Evolutionary conservation across 2,329 filamentous ascomycete species (phyloP), one percentile per base, ranked within the genome.

Genomic region (Cytospora paraplurivora): DNA sequence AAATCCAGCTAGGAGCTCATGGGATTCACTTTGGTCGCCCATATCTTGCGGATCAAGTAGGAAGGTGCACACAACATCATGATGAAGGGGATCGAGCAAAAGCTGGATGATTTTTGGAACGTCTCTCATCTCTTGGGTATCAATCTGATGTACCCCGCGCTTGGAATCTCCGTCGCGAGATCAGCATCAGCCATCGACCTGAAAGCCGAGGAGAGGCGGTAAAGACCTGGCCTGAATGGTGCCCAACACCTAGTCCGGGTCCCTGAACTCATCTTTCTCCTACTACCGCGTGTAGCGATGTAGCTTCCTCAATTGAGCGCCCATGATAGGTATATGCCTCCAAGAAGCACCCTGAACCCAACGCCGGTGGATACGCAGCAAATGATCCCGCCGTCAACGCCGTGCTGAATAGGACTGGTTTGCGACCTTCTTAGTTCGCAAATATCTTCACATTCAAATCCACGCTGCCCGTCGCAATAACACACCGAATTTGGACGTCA

Each of bases 401-500:
- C 56, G 21, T 59, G 55, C 55, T 57, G 32, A 12, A 15, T 8
- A 47, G 44, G 53, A 34, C 51, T 49, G 12, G n/a, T 50, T 56
- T 17, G 41, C 27, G 38, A 49, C 49, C 15, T 37, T 35, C 27
- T 53, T 62, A 82, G 71, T 81, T 82, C 59, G 91, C 91, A 78
- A 94, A 96, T 59, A 96, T 86, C 70, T 90, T 84, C 67, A 96
- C 85, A 68, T 88, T 91, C 72, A 88, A 79, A 78, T 96, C 92
- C 63, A 96, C 91, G 73, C 92, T 91, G 41, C 91, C 92, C 3
- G 92, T 96, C 10, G 92, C 93, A 70, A 97, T 89, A 19, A 96
- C 88, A 73, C 92, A 96, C 67, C 91, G 84, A 67, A 96, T 92
- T 68, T 87, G 87, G 54, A 86, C 81, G 64, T 86, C 84, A 2